phyloP scores from a whole-genome alignment of 2,329 filamentous ascomycete genomes.

The Fusarium avenaceum region DNA sequence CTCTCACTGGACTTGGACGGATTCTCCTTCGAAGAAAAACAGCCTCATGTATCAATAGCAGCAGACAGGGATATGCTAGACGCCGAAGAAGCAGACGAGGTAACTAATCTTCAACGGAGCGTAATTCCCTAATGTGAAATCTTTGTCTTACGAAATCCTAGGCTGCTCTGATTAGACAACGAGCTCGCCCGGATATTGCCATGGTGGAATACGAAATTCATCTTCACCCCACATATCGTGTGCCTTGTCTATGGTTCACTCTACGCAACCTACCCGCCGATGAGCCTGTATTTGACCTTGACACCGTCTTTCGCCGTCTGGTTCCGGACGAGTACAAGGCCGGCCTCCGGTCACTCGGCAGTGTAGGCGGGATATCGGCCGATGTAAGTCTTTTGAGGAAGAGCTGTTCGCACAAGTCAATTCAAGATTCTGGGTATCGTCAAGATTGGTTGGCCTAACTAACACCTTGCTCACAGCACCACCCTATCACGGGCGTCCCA shows the following conservation, averaged over 20 bases:
- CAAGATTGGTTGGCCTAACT: constrained; percentile 55
- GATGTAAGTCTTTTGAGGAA: constrained; percentile 70
- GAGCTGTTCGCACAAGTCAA: constrained; percentile 51
- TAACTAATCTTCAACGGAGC: constrained; percentile 50
- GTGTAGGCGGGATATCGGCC: constrained; percentile 80
- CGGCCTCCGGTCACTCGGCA: constrained; percentile 70
- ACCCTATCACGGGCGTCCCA: constrained; percentile 83
- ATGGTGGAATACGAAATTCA: constrained; percentile 80
- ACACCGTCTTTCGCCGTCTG: constrained; percentile 77
- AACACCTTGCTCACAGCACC: constrained; percentile 71
- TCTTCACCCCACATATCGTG: constrained; percentile 79
- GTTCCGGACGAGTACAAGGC: constrained; percentile 76
- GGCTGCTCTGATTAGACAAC: constrained; percentile 57
- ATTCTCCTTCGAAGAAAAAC: constrained; percentile 58
- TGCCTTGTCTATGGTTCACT: constrained; percentile 82
- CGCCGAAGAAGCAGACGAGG: constrained; percentile 66
- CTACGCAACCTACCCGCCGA: constrained; percentile 69
- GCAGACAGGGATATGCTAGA: constrained; percentile 63
- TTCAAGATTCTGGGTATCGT: constrained; percentile 49
- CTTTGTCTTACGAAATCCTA: constrained; percentile 49
- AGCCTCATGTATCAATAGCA: constrained; percentile 44
- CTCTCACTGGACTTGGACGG: constrained; percentile 62
- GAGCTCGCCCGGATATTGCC: constrained; percentile 53
- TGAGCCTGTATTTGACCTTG: constrained; percentile 71
- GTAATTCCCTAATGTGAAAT: constrained; percentile 13